Conservation (phyloP, 495 filamentous ascomycete species). For the Hypoxylon crocopeplum region DNA sequence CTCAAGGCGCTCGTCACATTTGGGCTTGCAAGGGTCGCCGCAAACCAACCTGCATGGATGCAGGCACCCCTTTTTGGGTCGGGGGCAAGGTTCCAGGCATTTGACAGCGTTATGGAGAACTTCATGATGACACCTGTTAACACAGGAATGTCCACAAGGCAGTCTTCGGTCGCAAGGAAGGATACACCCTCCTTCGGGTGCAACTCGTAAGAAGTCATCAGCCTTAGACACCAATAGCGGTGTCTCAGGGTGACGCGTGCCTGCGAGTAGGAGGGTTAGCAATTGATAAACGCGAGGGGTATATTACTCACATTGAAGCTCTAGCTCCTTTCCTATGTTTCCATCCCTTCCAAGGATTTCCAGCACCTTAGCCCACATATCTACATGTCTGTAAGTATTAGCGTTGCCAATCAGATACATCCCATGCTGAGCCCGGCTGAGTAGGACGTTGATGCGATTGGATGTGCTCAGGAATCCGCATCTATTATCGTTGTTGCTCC, state of each 20-base stretch:
- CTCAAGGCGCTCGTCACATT: slow-evolving; percentile 46
- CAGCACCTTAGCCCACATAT: slow-evolving; percentile 76
- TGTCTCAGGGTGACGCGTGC: slow-evolving; percentile 67
- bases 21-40: slow-evolving; percentile 53
- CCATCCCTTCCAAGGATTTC: slow-evolving; percentile 55
- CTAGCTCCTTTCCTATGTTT: slow-evolving; percentile 61
- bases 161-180: slow-evolving; percentile 65
- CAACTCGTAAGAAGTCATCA: slow-evolving; percentile 64
- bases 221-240: slow-evolving; percentile 62
- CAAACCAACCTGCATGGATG: slow-evolving; percentile 69
- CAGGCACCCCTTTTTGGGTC: slow-evolving; percentile 61
- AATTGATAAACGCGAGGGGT: not conserved
- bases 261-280: slow-evolving; percentile 9
- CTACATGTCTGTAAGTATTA: slow-evolving; percentile 59
- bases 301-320: slow-evolving; percentile 61
- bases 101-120: slow-evolving; percentile 66
- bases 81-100: slow-evolving; percentile 67
- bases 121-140: slow-evolving; percentile 72
- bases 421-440: slow-evolving; percentile 76
- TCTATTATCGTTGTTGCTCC: slow-evolving; percentile 68
- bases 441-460: slow-evolving; percentile 83
- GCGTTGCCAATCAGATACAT: slow-evolving; percentile 87
- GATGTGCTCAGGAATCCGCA: slow-evolving; percentile 76
- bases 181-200: slow-evolving; percentile 77
- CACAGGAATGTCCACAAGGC: slow-evolving; percentile 75